These are phyloP conservation scores for Nitzschia sp. DNA, from an alignment of 108 stramenopile genomes.

Conservation along the genomic window DNA sequence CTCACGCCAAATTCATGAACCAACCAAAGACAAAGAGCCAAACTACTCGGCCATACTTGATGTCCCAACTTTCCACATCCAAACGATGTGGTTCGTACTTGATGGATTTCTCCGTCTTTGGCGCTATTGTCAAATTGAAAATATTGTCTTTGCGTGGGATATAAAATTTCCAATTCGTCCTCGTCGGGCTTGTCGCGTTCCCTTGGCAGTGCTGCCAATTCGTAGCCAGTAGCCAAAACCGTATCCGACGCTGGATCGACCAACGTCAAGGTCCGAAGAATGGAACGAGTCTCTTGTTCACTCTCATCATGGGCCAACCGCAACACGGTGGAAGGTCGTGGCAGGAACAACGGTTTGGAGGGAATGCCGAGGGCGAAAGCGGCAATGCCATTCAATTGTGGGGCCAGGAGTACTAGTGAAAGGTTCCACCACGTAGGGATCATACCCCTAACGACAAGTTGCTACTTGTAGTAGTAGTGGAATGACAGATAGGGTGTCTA, in stretches of 20 bases:
- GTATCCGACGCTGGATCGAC: background rate
- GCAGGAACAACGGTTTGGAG: no score
- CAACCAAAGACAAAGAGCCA: constrained; percentile 30
- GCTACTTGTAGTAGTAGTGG: no score
- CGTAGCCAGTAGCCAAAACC: background rate
- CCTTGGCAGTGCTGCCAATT: constrained; percentile 1
- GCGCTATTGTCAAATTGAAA: constrained; percentile 27
- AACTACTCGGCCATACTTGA: constrained; percentile 41
- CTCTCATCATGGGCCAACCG: background rate
- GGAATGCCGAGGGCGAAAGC: no score
- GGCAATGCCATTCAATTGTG: no score
- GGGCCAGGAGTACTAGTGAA: no score
- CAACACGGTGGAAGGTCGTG: no score
- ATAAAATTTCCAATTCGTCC: constrained; percentile 47
- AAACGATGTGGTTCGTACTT: constrained; percentile 47
- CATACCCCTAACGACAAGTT: no score
- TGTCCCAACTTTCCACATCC: constrained; percentile 47
- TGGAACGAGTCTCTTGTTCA: background rate
- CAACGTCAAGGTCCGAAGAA: background rate
- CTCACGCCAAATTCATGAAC: background rate
- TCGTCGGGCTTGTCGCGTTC: constrained; percentile 28
- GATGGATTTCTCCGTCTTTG: background rate
- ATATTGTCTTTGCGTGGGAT: constrained; percentile 31
- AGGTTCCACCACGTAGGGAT: no score
- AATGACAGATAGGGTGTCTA: background rate